Base-by-base conservation (phyloP, 768 basidiomycete genomes). In the Dendrothele bispora region DNA sequence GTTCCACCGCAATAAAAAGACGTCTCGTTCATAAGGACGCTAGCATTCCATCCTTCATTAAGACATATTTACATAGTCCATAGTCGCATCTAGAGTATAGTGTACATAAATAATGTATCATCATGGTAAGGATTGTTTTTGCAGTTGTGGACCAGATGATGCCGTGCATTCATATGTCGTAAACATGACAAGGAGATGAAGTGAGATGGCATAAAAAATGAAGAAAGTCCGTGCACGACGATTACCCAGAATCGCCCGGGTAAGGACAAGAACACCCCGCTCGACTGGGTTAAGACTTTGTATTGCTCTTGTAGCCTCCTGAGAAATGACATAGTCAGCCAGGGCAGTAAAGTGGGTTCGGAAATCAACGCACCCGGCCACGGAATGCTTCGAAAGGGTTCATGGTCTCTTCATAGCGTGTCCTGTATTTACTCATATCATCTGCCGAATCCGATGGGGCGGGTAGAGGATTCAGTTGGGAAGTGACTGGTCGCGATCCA, bases 321-420 rank as follows among this genome's bases (percentile, higher is more conserved):
- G n/a, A 53, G 29, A 24, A 48, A 30, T 21, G 32, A 32, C 24
- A 17, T 27, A 46, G 28, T 41, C 25, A 54, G 32, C 11, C 22
- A 34, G 27, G 37, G 30, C 48, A 21, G 38, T 6, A 35, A 25
- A 36, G 20, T 7, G 6, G 24, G 25, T 24, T 25, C 20, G 22
- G 17, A 25, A 42, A 50, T 24, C 4, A 5, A 80, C 93, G 55
- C 58, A 97, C 95, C 64, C 93, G 76, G 2, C 95, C 93, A 53
- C 93, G 83, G 77, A 99, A 98, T 6, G 88, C 93, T 65, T 98
- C 95, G 62, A 99, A 99, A 0, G 97, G 95, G 61, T 99, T 98
- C 83, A 98, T 93, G 43, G 91, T 83, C 67, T 97, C 91, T 62
- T 98, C 95, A 60, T 99, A 99, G 62, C 93, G 77, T 53, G 86